phyloP scores from a whole-genome alignment of 2,329 filamentous ascomycete genomes.

The Fusarium nodosum region DNA sequence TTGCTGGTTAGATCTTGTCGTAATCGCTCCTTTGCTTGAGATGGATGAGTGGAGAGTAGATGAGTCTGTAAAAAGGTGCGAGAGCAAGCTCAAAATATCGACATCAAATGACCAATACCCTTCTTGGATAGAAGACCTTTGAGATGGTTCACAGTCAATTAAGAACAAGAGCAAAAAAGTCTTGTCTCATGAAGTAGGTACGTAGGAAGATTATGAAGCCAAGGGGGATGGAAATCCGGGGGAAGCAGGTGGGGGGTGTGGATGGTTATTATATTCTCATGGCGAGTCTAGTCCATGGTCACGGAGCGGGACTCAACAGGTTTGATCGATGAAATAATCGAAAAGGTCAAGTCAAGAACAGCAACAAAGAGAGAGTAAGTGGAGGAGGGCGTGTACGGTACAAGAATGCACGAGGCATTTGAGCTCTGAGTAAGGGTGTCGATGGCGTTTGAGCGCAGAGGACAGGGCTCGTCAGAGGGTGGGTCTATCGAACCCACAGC shows the following conservation, averaged over 20 bases:
- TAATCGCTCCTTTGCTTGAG: constrained; percentile 30
- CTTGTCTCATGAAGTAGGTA: constrained; percentile 23
- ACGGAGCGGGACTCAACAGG: constrained; percentile 41
- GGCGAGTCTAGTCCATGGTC: constrained; percentile 39
- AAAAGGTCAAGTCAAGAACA: constrained; percentile 26
- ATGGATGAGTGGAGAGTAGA: constrained; percentile 33
- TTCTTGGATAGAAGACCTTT: constrained; percentile 15
- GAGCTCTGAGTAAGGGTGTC: constrained; percentile 35
- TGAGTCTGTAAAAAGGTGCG: constrained; percentile 23
- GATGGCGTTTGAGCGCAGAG: constrained; percentile 36
- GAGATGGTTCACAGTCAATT: constrained; percentile 34
- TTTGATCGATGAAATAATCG: constrained; percentile 40
- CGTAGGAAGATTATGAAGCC: constrained; percentile 44
- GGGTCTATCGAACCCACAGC: constrained; percentile 33
- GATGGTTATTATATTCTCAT: constrained; percentile 52
- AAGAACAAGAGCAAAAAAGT: constrained; percentile 24
- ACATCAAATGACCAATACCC: constrained; percentile 42
- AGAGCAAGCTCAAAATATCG: constrained; percentile 39
- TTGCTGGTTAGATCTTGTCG: constrained; percentile 15
- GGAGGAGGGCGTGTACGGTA: constrained; percentile 41
- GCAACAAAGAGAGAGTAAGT: constrained; percentile 35
- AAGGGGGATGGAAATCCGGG: constrained; percentile 52
- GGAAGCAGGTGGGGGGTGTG: constrained; percentile 51
- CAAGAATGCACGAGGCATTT: constrained; percentile 31
- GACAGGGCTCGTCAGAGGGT: constrained; percentile 36